Percentiles rank a stretch among this genome's conserved stretches.
These are phyloP conservation scores for Juglanconis sp. DNA, from an alignment of 2,329 filamentous ascomycete genomes.

Conservation along the genomic window DNA sequence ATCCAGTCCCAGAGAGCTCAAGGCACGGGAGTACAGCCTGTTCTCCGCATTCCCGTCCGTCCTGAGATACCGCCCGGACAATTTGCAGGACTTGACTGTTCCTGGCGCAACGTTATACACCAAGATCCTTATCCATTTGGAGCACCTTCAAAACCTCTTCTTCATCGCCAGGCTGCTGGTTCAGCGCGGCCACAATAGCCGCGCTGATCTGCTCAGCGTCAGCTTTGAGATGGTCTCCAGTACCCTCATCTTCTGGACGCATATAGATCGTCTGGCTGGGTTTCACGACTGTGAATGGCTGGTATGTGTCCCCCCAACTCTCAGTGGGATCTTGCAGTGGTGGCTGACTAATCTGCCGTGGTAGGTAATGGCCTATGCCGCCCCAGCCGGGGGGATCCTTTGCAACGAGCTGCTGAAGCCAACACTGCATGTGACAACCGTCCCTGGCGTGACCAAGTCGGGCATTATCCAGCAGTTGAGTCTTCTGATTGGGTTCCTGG, in stretches of 20 bases:
- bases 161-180: slow-evolving; percentile 55
- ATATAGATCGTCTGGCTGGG: slow-evolving; percentile 41
- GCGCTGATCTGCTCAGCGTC: slow-evolving; percentile 39
- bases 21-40: slow-evolving; percentile 30
- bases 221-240: slow-evolving; percentile 47
- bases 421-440: slow-evolving; percentile 31
- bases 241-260: slow-evolving; percentile 47
- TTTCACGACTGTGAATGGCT: slow-evolving; percentile 48
- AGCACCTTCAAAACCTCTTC: slow-evolving; percentile 56
- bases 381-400: slow-evolving; percentile 47
- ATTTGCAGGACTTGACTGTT: slow-evolving; percentile 32
- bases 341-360: background rate
- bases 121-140: slow-evolving; percentile 44
- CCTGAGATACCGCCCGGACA: slow-evolving; percentile 36
- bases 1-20: slow-evolving; percentile 29
- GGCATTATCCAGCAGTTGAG: slow-evolving; percentile 50
- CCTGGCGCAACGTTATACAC: slow-evolving; percentile 35
- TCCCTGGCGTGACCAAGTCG: slow-evolving; percentile 39
- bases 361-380: slow-evolving; percentile 48
- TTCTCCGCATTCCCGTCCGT: slow-evolving; percentile 35
- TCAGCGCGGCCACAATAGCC: slow-evolving; percentile 36
- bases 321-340: no score
- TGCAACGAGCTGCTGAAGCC: slow-evolving; percentile 48
- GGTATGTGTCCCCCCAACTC: slow-evolving; percentile 27
- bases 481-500: slow-evolving; percentile 48